These are phyloP conservation scores for Lyophyllum semitale DNA, from an alignment of 768 basidiomycete genomes.

Conservation along the genomic window DNA sequence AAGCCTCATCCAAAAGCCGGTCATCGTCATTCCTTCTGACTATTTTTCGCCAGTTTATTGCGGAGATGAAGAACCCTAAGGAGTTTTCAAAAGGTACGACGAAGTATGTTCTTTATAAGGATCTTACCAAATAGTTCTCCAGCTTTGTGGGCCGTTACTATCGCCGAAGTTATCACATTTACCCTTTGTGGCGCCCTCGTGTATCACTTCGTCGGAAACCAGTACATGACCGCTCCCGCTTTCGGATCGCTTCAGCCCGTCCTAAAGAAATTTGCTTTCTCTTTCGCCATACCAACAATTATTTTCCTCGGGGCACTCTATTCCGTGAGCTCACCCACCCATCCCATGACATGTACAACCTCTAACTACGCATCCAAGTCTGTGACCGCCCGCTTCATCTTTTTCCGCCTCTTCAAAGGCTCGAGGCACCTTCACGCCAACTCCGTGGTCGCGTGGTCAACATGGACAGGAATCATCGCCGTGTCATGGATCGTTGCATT, in stretches of 20 bases:
- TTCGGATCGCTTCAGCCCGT: slow-evolving; percentile 40
- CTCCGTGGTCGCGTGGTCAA: slow-evolving; percentile 30
- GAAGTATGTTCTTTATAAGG: neutral
- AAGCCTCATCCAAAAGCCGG: neutral
- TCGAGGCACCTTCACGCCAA: slow-evolving; percentile 39
- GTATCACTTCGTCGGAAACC: slow-evolving; percentile 39
- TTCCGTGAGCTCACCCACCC: slow-evolving; percentile 28
- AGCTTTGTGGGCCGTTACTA: slow-evolving; percentile 46
- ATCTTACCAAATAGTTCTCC: neutral
- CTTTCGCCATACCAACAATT: slow-evolving; percentile 48
- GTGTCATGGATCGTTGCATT: slow-evolving; percentile 34
- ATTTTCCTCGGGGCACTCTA: slow-evolving; percentile 46
- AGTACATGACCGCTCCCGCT: slow-evolving; percentile 46
- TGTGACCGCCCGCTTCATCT: slow-evolving; percentile 44
- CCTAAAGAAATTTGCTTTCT: slow-evolving; percentile 45
- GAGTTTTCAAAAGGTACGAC: slow-evolving; percentile 44
- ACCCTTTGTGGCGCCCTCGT: slow-evolving; percentile 45
- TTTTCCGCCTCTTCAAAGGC: slow-evolving; percentile 43
- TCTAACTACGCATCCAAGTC: slow-evolving; percentile 22
- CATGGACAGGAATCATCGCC: slow-evolving; percentile 33
- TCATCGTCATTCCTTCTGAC: neutral
- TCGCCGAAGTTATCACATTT: slow-evolving; percentile 43
- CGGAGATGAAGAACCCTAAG: slow-evolving; percentile 48
- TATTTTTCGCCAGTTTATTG: slow-evolving; percentile 35
- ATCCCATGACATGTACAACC: neutral